Conservation (phyloP, 139 green algal genomes). For the Mychonastes homosphaera region DNA sequence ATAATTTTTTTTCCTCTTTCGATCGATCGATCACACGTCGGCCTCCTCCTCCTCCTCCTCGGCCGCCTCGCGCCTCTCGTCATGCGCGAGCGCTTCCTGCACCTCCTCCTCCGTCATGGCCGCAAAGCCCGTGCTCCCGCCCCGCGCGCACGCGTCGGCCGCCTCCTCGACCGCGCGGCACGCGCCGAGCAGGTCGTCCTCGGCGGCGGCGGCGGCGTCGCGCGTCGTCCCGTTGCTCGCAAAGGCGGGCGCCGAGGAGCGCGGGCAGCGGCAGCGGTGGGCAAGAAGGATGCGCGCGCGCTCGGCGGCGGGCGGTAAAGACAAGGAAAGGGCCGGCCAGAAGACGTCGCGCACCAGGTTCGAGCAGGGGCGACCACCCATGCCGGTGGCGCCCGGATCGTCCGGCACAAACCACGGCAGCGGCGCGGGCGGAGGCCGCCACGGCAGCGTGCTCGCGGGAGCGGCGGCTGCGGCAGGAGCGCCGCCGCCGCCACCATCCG, state of each 20-base stretch:
- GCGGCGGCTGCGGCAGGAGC: background rate
- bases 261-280: too few species aligned
- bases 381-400: slow-evolving; percentile 2
- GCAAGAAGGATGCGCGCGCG: too few species aligned
- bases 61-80: too few species aligned
- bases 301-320: too few species aligned
- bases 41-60: too few species aligned
- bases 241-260: slow-evolving; percentile 12
- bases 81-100: too few species aligned
- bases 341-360: too few species aligned
- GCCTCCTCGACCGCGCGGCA: background rate
- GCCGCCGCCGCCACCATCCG: background rate
- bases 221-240: slow-evolving; percentile 3
- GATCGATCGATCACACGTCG: too few species aligned
- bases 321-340: too few species aligned
- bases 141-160: background rate
- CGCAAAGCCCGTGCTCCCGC: background rate
- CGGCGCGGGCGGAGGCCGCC: slow-evolving; percentile 7
- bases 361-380: too few species aligned
- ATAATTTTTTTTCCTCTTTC: too few species aligned
- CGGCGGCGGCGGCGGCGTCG: background rate
- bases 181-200: background rate
- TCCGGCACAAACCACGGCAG: slow-evolving; percentile 15
- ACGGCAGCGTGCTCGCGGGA: background rate
- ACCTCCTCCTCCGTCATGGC: too few species aligned